Conservation (phyloP, 768 basidiomycete species). For the Strobilomyces confusus region DNA sequence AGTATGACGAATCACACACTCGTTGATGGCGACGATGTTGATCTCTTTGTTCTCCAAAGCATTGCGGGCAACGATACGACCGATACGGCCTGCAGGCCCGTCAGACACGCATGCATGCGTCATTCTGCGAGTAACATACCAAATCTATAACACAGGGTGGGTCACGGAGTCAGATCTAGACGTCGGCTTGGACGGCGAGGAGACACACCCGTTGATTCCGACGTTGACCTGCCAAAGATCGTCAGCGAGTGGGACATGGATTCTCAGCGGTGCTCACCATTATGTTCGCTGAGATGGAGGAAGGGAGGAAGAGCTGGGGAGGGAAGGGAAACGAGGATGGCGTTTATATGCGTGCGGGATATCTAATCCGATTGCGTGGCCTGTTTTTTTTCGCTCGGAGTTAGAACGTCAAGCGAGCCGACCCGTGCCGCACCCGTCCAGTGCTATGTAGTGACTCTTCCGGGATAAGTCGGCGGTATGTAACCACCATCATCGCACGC, state of each 20-base stretch:
- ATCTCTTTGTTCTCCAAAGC: conserved; percentile 72
- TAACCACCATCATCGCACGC: conserved; percentile 9
- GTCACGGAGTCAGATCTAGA: conserved; percentile 13
- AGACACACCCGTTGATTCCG: conserved; percentile 90
- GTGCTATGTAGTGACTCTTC: neutral
- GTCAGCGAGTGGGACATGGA: conserved; percentile 1
- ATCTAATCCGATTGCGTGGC: conserved; percentile 24
- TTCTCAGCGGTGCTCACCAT: conserved; percentile 21
- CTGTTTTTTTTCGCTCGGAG: conserved; percentile 22
- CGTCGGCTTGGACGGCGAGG: neutral
- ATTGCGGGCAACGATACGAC: conserved; percentile 97
- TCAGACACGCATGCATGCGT: conserved; percentile 4
- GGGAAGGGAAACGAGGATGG: conserved; percentile 1
- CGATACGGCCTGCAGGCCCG: conserved; percentile 78
- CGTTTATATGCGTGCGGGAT: conserved; percentile 25
- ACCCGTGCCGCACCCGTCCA: conserved; percentile 10
- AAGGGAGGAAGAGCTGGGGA: neutral
- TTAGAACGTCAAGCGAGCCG: conserved; percentile 18
- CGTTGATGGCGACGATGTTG: conserved; percentile 92
- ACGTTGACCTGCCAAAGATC: conserved; percentile 59
- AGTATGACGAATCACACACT: conserved; percentile 48
- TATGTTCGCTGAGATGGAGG: conserved; percentile 10
- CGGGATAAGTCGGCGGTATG: conserved; percentile 10
- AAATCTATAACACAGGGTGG: conserved; percentile 45
- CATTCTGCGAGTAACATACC: conserved; percentile 45